phyloP scores from a whole-genome alignment of 495 filamentous ascomycete species.

The Hyphodiscus hymeniophilus region DNA sequence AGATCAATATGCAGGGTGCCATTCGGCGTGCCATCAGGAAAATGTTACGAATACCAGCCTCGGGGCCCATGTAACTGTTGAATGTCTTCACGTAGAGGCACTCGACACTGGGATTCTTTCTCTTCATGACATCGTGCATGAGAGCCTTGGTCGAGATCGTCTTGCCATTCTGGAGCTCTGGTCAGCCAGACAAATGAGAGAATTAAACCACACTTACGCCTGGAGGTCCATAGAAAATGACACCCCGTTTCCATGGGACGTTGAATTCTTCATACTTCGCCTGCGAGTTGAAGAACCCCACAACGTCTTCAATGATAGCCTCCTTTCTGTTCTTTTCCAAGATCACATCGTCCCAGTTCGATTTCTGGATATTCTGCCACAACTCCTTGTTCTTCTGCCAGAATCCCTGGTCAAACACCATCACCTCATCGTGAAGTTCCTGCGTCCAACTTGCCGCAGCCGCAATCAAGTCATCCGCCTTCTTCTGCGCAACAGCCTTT shows the following conservation, averaged over 20 bases:
- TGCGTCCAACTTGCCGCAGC: conserved; percentile 38
- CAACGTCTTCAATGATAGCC: conserved; percentile 48
- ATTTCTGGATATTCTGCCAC: conserved; percentile 45
- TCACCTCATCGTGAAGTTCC: conserved; percentile 53
- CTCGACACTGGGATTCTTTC: conserved; percentile 28
- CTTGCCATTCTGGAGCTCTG: conserved; percentile 46
- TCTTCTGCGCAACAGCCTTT: conserved; percentile 12
- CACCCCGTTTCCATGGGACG: conserved; percentile 53
- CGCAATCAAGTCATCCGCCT: conserved; percentile 43
- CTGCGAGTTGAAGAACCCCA: conserved; percentile 48
- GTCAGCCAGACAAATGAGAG: not conserved
- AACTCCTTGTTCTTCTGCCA: conserved; percentile 55
- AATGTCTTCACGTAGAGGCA: conserved; percentile 49
- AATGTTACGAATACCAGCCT: conserved; percentile 36
- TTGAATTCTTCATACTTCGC: conserved; percentile 46
- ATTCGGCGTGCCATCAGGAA: conserved; percentile 43
- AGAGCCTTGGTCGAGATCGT: conserved; percentile 62
- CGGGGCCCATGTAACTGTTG: conserved; percentile 31
- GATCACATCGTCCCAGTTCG: conserved; percentile 57
- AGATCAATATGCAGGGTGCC: conserved; percentile 44
- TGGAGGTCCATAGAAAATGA: conserved; percentile 52
- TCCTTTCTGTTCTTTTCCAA: conserved; percentile 55
- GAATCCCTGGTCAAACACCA: conserved; percentile 50
- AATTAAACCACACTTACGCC: conserved; percentile 24
- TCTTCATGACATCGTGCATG: conserved; percentile 46